Evolutionary conservation across 495 filamentous ascomycete genomes (phyloP), one percentile per base, ranked within the genome.

Genomic region (Elasticomyces elasticus): DNA sequence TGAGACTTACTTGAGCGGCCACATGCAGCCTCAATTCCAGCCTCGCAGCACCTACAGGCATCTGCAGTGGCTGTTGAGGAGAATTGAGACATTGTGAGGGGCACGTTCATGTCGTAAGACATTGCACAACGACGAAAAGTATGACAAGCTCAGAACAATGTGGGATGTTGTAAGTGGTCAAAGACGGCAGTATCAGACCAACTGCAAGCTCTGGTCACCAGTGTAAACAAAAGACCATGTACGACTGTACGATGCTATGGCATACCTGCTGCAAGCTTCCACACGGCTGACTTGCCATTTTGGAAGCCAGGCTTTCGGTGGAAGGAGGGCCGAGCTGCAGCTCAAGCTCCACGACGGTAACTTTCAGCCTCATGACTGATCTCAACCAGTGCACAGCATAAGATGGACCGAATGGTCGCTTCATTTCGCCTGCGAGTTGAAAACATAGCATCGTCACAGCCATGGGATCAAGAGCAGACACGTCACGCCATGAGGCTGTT

Each of bases 31-130:
- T 5, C 22, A 55, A 26, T 55, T 40, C 26, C 43, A 37, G 23
- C 52, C 52, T 5, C 6, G 43, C 5, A 15, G n/a, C 19, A 2
- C 30, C 1, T 64, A 62, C 24, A 31, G 59, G 33, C 60, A 61
- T 63, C 12, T 66, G 31, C 58, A 66, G 51, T 61, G 64, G 27
- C 41, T 66, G 51, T 51, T 66, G 10, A 62, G 64, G 5, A 49
- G 54, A 19, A 55, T 66, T 15, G 47, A 49, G 9, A 46, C n/a
- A 24, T 35, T 49, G 17, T 49, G 30, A 49, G 46, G n/a, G n/a
- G n/a, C n/a, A n/a, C n/a, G n/a, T n/a, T n/a, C n/a, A 2, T 24
- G 43, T 46, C 20, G 22, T 13, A 4, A 10, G 20, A 46, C 20
- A 46, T n/a, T n/a, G n/a, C n/a, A n/a, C n/a, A 46, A 10, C 43